These are phyloP conservation scores for Neovahlkampfia damariscottae DNA, from an alignment of 78 protist genomes.

Conservation along the genomic window DNA sequence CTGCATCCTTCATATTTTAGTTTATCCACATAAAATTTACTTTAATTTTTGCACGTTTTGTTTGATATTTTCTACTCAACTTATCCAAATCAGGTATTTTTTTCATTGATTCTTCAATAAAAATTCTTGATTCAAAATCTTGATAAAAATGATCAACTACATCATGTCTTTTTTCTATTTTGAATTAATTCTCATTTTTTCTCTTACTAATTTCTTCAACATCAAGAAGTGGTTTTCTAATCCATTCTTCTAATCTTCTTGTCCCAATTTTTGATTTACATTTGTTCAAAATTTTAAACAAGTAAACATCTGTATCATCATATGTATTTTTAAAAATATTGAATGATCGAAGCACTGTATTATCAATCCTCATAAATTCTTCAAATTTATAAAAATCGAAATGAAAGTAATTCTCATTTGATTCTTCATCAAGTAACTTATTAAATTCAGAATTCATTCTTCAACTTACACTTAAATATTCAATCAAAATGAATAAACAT, in stretches of 20 bases:
- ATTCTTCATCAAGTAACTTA: slow-evolving; percentile 17
- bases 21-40: too few species aligned
- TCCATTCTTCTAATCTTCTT: slow-evolving; percentile 66
- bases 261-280: slow-evolving; percentile 83
- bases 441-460: too few species aligned
- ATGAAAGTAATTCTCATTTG: slow-evolving; percentile 22
- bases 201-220: not conserved
- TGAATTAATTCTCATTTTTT: too few species aligned
- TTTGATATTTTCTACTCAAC: slow-evolving; percentile 7
- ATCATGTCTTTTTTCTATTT: slow-evolving; percentile 8
- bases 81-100: slow-evolving; percentile 42
- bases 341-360: slow-evolving; percentile 69
- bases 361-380: slow-evolving; percentile 68
- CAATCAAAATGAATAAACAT: too few species aligned
- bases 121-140: not conserved
- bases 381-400: slow-evolving; percentile 27
- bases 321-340: slow-evolving; percentile 25
- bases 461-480: too few species aligned
- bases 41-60: slow-evolving; percentile 20
- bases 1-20: too few species aligned
- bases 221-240: slow-evolving; percentile 32
- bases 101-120: not conserved
- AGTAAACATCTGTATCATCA: not conserved
- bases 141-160: not conserved
- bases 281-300: slow-evolving; percentile 55